Conservation (phyloP, 2,329 filamentous ascomycete species). For the Akanthomyces dipterigenus region DNA sequence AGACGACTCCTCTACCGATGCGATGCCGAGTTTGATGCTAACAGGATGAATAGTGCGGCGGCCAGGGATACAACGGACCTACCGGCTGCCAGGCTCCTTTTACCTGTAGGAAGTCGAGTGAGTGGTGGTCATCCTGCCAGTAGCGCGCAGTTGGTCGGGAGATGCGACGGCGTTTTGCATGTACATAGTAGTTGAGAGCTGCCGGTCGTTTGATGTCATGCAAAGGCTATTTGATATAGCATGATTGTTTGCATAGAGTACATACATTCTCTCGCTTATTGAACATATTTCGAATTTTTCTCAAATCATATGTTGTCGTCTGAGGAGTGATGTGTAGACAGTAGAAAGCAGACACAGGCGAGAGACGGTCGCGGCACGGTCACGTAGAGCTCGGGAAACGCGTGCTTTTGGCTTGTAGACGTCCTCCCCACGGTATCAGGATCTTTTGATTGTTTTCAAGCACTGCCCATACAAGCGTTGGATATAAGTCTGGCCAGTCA, state of each 20-base stretch:
- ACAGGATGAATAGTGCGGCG: conserved; percentile 5
- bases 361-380: too few species aligned
- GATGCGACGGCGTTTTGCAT: background rate
- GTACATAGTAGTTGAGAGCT: background rate
- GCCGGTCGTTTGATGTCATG: background rate
- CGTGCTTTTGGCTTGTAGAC: background rate
- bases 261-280: background rate
- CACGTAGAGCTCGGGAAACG: background rate
- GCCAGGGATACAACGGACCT: conserved; percentile 7
- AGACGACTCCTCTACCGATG: background rate
- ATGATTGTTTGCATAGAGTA: background rate
- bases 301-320: background rate
- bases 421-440: background rate
- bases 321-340: background rate
- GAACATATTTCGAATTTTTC: background rate
- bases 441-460: background rate
- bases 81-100: conserved; percentile 3
- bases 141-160: background rate
- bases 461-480: background rate
- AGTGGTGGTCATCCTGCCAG: conserved; percentile 13
- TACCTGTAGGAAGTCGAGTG: conserved; percentile 4
- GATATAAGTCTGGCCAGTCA: background rate
- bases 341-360: background rate
- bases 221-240: background rate
- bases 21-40: background rate